Conservation (phyloP, 139 green algal genomes). For the Diplosphaera chodatii region DNA sequence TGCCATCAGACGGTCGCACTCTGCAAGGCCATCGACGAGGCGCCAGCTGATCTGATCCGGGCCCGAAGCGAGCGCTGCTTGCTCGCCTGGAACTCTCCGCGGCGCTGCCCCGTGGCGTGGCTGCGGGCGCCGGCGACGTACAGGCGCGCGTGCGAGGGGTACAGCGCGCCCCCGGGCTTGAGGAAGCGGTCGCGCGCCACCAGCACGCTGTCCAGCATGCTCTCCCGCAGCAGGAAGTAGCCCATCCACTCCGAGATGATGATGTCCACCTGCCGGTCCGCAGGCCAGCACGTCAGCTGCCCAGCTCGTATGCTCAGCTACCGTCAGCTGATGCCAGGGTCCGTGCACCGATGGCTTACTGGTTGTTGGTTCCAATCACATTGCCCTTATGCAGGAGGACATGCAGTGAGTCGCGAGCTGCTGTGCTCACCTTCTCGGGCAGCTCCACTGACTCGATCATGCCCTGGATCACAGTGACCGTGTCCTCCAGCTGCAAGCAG, state of each 20-base stretch:
- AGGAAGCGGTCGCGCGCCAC: constrained; percentile 86
- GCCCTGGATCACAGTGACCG: constrained; percentile 92
- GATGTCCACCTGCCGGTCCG: constrained; percentile 63
- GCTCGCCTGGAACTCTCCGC: constrained; percentile 54
- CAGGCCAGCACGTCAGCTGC: too few relatives aligned
- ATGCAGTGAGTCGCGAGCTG: too few relatives aligned
- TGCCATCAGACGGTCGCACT: too few relatives aligned
- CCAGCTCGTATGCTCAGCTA: too few relatives aligned
- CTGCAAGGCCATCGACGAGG: too few relatives aligned
- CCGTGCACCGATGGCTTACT: too few relatives aligned
- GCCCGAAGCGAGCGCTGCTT: too few relatives aligned
- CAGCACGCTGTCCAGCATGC: constrained; percentile 94
- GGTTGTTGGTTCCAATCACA: too few relatives aligned
- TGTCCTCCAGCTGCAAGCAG: constrained; percentile 46
- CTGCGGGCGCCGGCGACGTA: constrained; percentile 77
- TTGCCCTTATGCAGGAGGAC: too few relatives aligned
- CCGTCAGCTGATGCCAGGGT: too few relatives aligned
- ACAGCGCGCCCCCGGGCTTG: constrained; percentile 85
- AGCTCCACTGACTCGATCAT: constrained; percentile 88
- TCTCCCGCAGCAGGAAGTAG: constrained; percentile 93
- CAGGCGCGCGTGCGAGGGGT: constrained; percentile 87
- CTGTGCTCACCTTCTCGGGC: constrained; percentile 82
- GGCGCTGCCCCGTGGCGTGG: constrained; percentile 28
- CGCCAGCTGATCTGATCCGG: too few relatives aligned
- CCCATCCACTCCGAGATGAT: constrained; percentile 85